Percentiles rank a stretch among this genome's conserved stretches.
These are phyloP conservation scores for Diaporthe australafricana DNA, from an alignment of 2,329 filamentous ascomycete species.

Conservation along the genomic window DNA sequence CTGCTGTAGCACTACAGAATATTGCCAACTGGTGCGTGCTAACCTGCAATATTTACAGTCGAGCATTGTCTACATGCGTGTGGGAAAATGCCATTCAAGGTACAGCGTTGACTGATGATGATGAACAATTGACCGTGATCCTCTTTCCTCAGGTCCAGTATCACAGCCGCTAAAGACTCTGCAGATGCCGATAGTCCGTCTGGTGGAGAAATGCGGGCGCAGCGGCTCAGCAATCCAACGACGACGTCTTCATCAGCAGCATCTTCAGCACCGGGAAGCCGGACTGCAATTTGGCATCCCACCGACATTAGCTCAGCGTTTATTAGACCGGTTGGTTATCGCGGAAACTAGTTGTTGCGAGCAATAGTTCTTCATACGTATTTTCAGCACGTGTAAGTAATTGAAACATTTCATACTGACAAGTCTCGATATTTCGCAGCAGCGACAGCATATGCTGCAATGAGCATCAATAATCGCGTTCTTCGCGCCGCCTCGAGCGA, in stretches of 20 bases:
- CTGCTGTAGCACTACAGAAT: background rate
- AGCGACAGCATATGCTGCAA: background rate
- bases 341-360: background rate
- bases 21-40: background rate
- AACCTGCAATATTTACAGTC: background rate
- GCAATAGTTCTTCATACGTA: no score
- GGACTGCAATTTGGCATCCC: background rate
- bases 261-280: background rate
- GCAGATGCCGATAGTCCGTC: background rate
- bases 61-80: background rate
- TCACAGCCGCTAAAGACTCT: background rate
- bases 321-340: background rate
- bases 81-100: background rate
- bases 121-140: background rate
- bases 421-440: background rate
- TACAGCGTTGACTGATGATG: no score
- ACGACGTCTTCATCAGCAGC: background rate
- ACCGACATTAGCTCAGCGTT: background rate
- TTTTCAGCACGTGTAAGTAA: background rate
- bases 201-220: conserved; percentile 5
- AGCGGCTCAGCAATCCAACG: background rate
- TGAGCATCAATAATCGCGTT: background rate
- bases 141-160: background rate
- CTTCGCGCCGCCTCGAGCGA: background rate
- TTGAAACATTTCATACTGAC: background rate